phyloP scores from a whole-genome alignment of 352 stramenopile species.

The Phytopythium vexans region DNA sequence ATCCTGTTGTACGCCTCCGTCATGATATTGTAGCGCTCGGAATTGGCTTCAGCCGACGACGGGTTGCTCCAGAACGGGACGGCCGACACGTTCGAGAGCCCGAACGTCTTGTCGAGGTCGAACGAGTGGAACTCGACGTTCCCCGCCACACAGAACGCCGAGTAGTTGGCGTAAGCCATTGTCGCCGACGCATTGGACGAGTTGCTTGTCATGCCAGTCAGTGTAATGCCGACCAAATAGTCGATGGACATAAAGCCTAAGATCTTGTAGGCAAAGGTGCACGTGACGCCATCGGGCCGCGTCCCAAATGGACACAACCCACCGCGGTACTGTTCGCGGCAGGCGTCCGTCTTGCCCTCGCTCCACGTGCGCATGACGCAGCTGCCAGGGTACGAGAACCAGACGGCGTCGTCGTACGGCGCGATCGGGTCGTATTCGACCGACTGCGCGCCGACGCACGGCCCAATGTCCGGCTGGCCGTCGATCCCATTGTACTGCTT shows the following conservation, averaged over 20 bases:
- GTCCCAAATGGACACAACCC: constrained; percentile 55
- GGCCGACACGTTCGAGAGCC: constrained; percentile 37
- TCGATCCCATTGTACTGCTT: constrained; percentile 64
- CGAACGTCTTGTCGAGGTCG: constrained; percentile 45
- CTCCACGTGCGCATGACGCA: constrained; percentile 54
- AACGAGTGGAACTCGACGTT: constrained; percentile 53
- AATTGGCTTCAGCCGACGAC: constrained; percentile 46
- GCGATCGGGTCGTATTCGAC: constrained; percentile 52
- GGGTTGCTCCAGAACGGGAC: constrained; percentile 64
- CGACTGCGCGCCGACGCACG: constrained; percentile 55
- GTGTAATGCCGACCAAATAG: constrained; percentile 65
- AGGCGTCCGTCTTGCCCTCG: constrained; percentile 38
- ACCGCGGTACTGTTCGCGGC: constrained; percentile 28
- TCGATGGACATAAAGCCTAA: constrained; percentile 62
- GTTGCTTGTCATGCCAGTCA: constrained; percentile 13
- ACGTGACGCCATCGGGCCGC: constrained; percentile 45
- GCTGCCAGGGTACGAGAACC: constrained; percentile 71
- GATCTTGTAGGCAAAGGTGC: constrained; percentile 56
- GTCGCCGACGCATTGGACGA: constrained; percentile 10
- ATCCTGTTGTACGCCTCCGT: constrained; percentile 52
- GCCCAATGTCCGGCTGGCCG: constrained; percentile 47
- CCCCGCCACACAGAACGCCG: constrained; percentile 41
- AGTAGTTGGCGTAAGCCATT: constrained; percentile 38
- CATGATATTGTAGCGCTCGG: constrained; percentile 42
- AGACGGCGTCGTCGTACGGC: constrained; percentile 63